Percentiles rank a stretch among this genome's conserved stretches.
Evolutionary conservation across 306 rosid species (phyloP).

Genomic region (Rosa rugosa): DNA sequence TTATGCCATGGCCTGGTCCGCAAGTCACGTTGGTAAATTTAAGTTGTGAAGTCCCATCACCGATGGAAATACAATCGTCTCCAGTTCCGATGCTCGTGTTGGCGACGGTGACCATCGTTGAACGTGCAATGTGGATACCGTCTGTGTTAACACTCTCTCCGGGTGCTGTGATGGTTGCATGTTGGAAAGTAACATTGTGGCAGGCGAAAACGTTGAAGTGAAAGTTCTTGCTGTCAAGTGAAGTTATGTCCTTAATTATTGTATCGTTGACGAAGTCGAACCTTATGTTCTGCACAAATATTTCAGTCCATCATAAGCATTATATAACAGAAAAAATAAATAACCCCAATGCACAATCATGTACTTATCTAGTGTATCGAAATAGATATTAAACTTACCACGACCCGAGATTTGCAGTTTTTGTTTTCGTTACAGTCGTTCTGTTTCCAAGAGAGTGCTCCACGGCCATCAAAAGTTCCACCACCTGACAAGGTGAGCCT

Average conservation of each 20-base stretch:
- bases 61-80: neutral
- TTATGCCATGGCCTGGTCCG: neutral
- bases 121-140: neutral
- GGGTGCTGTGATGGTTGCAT: neutral
- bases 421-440: conserved; percentile 1
- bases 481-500: conserved; percentile 3
- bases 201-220: neutral
- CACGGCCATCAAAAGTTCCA: neutral
- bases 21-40: neutral
- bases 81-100: neutral
- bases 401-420: conserved; percentile 1
- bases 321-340: too few species aligned
- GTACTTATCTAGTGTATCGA: neutral
- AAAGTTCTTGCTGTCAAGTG: neutral
- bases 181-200: neutral
- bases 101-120: neutral
- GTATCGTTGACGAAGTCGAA: neutral
- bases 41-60: neutral
- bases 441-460: conserved; percentile 8
- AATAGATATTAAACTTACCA: neutral
- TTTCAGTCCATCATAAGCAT: neutral
- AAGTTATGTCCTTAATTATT: neutral
- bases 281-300: neutral
- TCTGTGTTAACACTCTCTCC: neutral
- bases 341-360: neutral